Evolutionary conservation across 352 stramenopile genomes (phyloP).

Genomic region (Pythium brassicae): DNA sequence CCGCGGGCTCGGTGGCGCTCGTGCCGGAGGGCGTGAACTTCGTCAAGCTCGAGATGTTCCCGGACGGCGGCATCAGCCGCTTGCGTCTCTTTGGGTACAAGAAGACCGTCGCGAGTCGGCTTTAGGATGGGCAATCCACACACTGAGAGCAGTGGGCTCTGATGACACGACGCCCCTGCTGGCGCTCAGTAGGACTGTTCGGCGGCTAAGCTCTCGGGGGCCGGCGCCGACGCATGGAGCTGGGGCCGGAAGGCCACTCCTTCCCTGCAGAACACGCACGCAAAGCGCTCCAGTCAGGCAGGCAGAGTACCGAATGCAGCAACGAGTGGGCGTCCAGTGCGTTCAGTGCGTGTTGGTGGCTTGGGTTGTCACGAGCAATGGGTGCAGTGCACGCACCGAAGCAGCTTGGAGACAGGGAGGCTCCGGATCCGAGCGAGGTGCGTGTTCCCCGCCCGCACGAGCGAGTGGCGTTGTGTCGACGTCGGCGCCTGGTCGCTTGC

Average conservation of each 20-base stretch:
- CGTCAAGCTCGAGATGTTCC: conserved; percentile 92
- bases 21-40: conserved; percentile 80
- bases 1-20: conserved; percentile 52
- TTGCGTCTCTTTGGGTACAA: conserved; percentile 84
- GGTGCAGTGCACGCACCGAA: conserved; percentile 22
- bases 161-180: background rate
- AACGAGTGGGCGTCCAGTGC: background rate
- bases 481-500: background rate
- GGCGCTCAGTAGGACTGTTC: conserved; percentile 32
- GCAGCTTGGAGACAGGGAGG: conserved; percentile 34
- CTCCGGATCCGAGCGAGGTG: conserved; percentile 33
- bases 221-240: conserved; percentile 6
- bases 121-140: conserved; percentile 23
- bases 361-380: too few species aligned
- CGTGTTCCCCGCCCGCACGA: conserved; percentile 28
- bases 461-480: conserved; percentile 4
- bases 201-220: conserved; percentile 1
- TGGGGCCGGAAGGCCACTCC: conserved; percentile 36
- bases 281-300: background rate
- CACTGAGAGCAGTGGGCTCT: too few species aligned
- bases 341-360: background rate
- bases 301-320: background rate
- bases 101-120: conserved; percentile 25
- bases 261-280: conserved; percentile 15
- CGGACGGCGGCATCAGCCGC: conserved; percentile 91